phyloP scores from a whole-genome alignment of 163 green algal species.

The Volvox carteri region DNA sequence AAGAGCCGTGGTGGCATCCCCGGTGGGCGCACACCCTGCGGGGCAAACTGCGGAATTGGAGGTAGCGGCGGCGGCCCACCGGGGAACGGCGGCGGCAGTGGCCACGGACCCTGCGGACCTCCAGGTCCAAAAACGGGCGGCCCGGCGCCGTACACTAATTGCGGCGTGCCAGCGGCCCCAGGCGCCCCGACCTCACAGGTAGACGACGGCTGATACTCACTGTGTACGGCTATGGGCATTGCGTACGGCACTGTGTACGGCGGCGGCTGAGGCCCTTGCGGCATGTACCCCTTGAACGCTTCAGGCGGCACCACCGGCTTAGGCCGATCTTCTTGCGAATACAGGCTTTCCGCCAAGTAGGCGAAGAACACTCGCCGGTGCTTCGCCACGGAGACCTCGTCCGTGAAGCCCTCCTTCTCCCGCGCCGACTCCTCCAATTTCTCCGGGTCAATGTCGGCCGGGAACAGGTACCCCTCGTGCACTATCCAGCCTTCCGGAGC shows the following conservation, averaged over 20 bases:
- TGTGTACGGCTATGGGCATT: no score
- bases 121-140: not conserved
- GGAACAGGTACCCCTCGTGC: conserved; percentile 13
- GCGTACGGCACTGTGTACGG: not conserved
- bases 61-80: not conserved
- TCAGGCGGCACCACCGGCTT: not conserved
- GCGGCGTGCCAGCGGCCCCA: no score
- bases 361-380: no score
- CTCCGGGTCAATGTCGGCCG: not conserved
- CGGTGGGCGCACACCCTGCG: not conserved
- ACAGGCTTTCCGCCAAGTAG: not conserved
- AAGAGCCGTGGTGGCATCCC: not conserved
- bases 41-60: not conserved
- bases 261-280: not conserved
- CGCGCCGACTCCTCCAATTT: not conserved
- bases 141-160: not conserved
- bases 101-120: not conserved
- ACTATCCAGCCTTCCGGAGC: conserved; percentile 1
- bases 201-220: not conserved
- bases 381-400: no score
- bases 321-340: no score
- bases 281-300: not conserved
- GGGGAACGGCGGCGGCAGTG: not conserved
- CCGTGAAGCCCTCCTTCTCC: not conserved
- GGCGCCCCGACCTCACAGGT: not conserved